These are phyloP conservation scores for Agapanthus africanus DNA, from an alignment of 106 monocot genomes.

Conservation along the genomic window DNA sequence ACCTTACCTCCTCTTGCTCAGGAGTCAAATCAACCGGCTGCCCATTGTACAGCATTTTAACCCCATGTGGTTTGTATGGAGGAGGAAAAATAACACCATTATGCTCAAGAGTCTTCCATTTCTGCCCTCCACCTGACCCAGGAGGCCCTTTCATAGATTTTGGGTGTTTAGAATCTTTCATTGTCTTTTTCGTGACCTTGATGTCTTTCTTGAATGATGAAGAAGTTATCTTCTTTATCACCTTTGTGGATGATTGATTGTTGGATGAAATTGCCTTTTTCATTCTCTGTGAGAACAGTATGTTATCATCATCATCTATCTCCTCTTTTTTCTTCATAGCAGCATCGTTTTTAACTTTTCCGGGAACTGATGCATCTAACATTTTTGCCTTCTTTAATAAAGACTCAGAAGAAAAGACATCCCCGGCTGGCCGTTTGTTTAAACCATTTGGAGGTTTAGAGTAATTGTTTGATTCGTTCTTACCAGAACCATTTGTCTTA, in stretches of 20 bases:
- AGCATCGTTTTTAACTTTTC: slow-evolving; percentile 33
- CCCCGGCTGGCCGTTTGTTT: slow-evolving; percentile 37
- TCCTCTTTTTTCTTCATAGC: slow-evolving; percentile 31
- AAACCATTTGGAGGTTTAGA: slow-evolving; percentile 12
- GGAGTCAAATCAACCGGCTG: slow-evolving; percentile 82
- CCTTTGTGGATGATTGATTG: slow-evolving; percentile 31
- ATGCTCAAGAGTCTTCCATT: slow-evolving; percentile 89
- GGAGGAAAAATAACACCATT: slow-evolving; percentile 98
- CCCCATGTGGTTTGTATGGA: slow-evolving; percentile 81
- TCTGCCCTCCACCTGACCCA: slow-evolving; percentile 87
- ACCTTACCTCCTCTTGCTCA: slow-evolving; percentile 88
- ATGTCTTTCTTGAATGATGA: slow-evolving; percentile 48
- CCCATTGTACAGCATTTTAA: slow-evolving; percentile 95
- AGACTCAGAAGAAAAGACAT: slow-evolving; percentile 14
- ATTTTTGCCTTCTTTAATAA: slow-evolving; percentile 46
- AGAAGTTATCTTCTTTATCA: slow-evolving; percentile 37
- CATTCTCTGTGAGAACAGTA: slow-evolving; percentile 61
- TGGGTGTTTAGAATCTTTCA: slow-evolving; percentile 43
- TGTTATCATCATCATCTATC: slow-evolving; percentile 41
- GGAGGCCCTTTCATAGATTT: slow-evolving; percentile 67
- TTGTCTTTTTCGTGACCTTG: slow-evolving; percentile 35
- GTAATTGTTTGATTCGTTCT: slow-evolving; percentile 10
- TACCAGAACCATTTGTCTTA: slow-evolving; percentile 36
- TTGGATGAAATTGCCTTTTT: slow-evolving; percentile 37
- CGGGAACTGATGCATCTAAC: slow-evolving; percentile 18